Conservation (phyloP, 495 filamentous ascomycete species). For the Bacidia gigantensis region DNA sequence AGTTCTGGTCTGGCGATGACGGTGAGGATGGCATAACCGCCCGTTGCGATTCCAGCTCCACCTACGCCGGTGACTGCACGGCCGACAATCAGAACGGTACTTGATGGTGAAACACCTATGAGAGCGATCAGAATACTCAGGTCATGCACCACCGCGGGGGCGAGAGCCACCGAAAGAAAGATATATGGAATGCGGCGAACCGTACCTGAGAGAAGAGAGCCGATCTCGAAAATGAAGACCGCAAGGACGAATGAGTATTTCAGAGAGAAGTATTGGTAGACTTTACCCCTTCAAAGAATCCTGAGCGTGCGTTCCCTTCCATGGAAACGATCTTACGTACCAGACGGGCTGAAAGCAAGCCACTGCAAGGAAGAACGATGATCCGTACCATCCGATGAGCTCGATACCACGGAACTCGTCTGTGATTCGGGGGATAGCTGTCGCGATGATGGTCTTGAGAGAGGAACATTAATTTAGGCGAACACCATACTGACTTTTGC, state of each 20-base stretch:
- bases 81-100: slow-evolving; percentile 53
- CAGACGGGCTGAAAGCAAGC: slow-evolving; percentile 40
- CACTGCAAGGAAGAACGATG: slow-evolving; percentile 53
- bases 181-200: too few species aligned
- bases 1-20: slow-evolving; percentile 48
- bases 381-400: slow-evolving; percentile 52
- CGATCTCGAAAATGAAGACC: slow-evolving; percentile 55
- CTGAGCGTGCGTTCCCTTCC: too few species aligned
- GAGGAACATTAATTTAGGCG: too few species aligned
- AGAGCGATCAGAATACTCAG: too few species aligned
- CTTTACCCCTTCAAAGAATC: slow-evolving; percentile 49
- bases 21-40: slow-evolving; percentile 56
- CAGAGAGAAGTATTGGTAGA: slow-evolving; percentile 48
- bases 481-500: too few species aligned
- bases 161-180: too few species aligned
- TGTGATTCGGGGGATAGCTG: slow-evolving; percentile 50
- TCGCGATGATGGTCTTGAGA: slow-evolving; percentile 8
- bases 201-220: slow-evolving; percentile 19
- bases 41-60: slow-evolving; percentile 60
- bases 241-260: slow-evolving; percentile 45
- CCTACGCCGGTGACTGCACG: slow-evolving; percentile 65
- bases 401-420: slow-evolving; percentile 47
- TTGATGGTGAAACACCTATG: slow-evolving; percentile 54
- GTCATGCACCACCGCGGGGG: too few species aligned
- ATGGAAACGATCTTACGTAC: too few species aligned